A percentile compares a stretch with the other conserved stretches of the same genome.
Conservation (phyloP, 768 basidiomycete species). For the Mycena galopus region DNA sequence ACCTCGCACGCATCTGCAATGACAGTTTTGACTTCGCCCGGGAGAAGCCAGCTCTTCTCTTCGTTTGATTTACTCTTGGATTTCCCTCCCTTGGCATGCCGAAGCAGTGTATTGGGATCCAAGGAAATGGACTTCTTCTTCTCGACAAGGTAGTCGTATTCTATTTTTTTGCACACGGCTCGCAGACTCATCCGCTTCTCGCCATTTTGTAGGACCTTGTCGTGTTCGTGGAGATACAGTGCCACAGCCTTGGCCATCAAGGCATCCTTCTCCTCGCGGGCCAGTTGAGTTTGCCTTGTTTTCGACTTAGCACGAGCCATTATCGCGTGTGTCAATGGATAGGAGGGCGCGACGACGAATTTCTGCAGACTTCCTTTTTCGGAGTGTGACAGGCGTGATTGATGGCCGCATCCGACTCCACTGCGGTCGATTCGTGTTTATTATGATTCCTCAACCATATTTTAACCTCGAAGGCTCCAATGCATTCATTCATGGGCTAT, state of each 20-base stretch:
- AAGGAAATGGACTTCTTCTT: conserved; percentile 36
- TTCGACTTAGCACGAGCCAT: conserved; percentile 32
- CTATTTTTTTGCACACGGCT: conserved; percentile 32
- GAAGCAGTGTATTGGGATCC: conserved; percentile 35
- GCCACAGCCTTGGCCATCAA: conserved; percentile 15
- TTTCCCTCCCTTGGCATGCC: conserved; percentile 36
- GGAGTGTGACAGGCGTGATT: background rate
- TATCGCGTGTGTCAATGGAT: background rate
- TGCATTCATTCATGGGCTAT: too few relatives aligned
- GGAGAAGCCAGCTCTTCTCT: conserved; percentile 44
- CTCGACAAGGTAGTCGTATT: conserved; percentile 13
- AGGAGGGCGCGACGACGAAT: background rate
- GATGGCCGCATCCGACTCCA: background rate
- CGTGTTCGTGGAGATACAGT: conserved; percentile 15
- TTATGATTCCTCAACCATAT: too few relatives aligned
- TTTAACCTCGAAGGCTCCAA: too few relatives aligned
- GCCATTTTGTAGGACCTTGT: background rate
- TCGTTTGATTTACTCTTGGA: conserved; percentile 42
- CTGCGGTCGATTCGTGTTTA: too few relatives aligned
- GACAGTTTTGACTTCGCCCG: conserved; percentile 46
- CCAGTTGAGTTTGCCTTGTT: conserved; percentile 29
- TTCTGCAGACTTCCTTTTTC: background rate
- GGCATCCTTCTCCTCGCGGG: conserved; percentile 11
- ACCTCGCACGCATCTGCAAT: conserved; percentile 44
- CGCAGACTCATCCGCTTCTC: conserved; percentile 9